Evolutionary conservation across 768 basidiomycete genomes (phyloP), one percentile per base, ranked within the genome.

Genomic region (Hygrocybe coccinea): DNA sequence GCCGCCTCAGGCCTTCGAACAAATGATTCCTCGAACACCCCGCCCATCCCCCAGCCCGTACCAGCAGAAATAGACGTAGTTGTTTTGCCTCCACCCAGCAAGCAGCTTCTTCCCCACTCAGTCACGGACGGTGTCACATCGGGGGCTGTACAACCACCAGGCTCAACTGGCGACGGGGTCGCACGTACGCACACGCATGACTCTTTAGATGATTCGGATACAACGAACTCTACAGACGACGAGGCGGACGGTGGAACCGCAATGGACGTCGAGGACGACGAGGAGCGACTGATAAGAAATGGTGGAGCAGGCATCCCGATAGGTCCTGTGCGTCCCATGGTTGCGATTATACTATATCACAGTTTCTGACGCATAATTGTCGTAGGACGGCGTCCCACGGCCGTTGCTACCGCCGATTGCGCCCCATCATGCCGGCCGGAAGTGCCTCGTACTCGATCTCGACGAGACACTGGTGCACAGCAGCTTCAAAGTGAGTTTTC

Each of bases 271-370:
- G 89, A 95, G 64, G 93, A 95, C 56, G 93, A 97, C 55, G 94
- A 97, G 68, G 90, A 93, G 61, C 78, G 85, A 59, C 76, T 97
- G 52, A 95, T 97, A 59, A 78, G 86, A 72, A 88, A 86, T 52
- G 95, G 95, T 41, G 95, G 97, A 9, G 87, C 90, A 55, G 97
- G 97, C 37, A 97, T 98, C 56, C 95, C 95, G 17, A 81, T 93
- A 38, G 95, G 94, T 33, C 85, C 90, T 50, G 94, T 95, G 70
- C 67, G 89, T 80, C 15, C 38, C 48, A 46, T 43, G 25, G 48
- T 46, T 34, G 17, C 21, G 21, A 39, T 19, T 38, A 33, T 50
- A 5, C 19, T 17, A n/a, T 8, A 24, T 17, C 5, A 8, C 29
- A 22, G 33, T 55, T 48, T 17, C 29, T 47, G 14, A 43, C 19